Percentiles rank a stretch among this genome's conserved stretches.
These are phyloP conservation scores for Trichothecium roseum DNA, from an alignment of 2,329 filamentous ascomycete species.

Conservation along the genomic window DNA sequence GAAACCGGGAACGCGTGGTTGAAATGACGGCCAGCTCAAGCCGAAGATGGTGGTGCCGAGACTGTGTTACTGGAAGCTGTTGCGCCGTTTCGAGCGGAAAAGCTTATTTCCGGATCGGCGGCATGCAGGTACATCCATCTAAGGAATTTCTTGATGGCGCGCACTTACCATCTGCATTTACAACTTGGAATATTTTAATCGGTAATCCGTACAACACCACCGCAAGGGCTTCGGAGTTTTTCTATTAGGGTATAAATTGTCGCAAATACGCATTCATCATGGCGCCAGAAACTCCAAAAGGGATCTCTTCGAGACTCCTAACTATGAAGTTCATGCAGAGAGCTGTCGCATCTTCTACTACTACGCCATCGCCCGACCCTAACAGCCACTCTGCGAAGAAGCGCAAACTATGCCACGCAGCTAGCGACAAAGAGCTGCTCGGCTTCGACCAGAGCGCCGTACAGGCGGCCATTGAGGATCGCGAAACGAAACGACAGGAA, in stretches of 20 bases:
- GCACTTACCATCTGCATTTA: no score
- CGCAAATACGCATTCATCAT: conserved; percentile 17
- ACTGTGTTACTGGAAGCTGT: no score
- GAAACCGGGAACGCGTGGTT: conserved; percentile 8
- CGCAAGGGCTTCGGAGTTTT: not conserved
- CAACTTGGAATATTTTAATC: no score
- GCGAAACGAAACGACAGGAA: conserved; percentile 54
- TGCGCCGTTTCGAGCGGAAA: no score
- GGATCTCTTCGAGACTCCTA: conserved; percentile 77
- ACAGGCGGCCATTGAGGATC: conserved; percentile 52
- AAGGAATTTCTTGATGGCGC: no score
- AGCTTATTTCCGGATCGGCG: no score
- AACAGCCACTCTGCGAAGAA: conserved; percentile 51
- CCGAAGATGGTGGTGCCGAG: conserved; percentile 17
- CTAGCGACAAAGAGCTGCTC: conserved; percentile 24
- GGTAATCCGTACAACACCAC: conserved; percentile 10
- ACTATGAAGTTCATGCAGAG: conserved; percentile 99
- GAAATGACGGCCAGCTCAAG: conserved; percentile 13
- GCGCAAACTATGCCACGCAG: conserved; percentile 36
- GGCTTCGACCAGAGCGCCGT: conserved; percentile 47
- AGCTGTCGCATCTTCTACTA: conserved; percentile 52
- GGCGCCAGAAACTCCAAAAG: conserved; percentile 45
- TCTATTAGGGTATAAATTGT: not conserved
- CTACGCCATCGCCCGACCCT: conserved; percentile 31
- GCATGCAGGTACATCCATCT: no score